A percentile compares a stretch with the other conserved stretches of the same genome.
Evolutionary conservation across 192 early-diverging fungal genomes (phyloP).

Genomic region (Dissophora globulifera): DNA sequence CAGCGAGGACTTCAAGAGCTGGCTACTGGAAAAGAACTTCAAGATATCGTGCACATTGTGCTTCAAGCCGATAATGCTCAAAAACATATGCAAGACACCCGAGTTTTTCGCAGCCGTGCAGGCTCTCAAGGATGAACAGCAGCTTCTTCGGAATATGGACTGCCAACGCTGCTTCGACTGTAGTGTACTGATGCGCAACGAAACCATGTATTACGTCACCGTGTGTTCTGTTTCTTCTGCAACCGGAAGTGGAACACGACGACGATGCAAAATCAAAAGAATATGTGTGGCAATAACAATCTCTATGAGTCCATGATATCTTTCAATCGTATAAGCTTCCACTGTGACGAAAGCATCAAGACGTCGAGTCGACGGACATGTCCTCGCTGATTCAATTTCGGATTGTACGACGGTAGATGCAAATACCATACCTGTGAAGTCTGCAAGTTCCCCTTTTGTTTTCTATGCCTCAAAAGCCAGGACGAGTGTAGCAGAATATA

Average conservation of each 20-base stretch:
- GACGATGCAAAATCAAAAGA: constrained; percentile 13
- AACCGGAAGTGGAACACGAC: constrained; percentile 28
- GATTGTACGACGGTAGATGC: constrained; percentile 31
- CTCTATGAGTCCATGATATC: constrained; percentile 34
- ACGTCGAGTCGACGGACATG: constrained; percentile 24
- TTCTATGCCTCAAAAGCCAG: constrained; percentile 5
- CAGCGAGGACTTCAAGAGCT: constrained; percentile 16
- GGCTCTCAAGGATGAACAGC: constrained; percentile 22
- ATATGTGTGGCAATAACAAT: constrained; percentile 25
- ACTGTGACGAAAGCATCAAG: constrained; percentile 12
- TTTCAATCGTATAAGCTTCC: constrained; percentile 22
- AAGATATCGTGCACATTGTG: constrained; percentile 29
- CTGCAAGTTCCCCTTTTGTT: constrained; percentile 30
- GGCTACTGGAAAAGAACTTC: constrained; percentile 29
- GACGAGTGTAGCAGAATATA: no score
- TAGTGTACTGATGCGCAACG: constrained; percentile 24
- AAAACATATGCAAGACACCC: constrained; percentile 31
- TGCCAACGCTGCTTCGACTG: constrained; percentile 27
- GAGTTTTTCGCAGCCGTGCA: constrained; percentile 24
- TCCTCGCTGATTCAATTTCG: constrained; percentile 30
- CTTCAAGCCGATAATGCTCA: constrained; percentile 16
- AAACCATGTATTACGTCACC: constrained; percentile 17
- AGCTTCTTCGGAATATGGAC: constrained; percentile 24
- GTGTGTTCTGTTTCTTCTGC: constrained; percentile 33
- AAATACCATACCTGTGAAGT: constrained; percentile 23